phyloP scores from a whole-genome alignment of 2,329 filamentous ascomycete species.

The Trichophyton verrucosum region DNA sequence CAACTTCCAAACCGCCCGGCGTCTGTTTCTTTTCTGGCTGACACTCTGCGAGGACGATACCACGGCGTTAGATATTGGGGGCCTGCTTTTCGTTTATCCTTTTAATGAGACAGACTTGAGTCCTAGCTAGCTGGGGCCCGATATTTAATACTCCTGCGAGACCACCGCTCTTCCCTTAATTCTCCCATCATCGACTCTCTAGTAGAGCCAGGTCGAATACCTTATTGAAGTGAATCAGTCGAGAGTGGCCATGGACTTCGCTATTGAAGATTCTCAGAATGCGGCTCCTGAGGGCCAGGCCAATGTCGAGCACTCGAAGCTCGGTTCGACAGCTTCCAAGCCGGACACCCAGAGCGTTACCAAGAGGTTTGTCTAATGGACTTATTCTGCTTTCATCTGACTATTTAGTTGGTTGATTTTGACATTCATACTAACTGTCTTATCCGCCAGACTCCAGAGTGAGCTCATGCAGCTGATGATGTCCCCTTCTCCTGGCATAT shows the following conservation, averaged over 20 bases:
- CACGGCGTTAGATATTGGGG: not conserved
- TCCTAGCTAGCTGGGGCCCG: not conserved
- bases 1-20: not conserved
- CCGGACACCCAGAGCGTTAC: conserved; percentile 62
- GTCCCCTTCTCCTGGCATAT: conserved; percentile 81
- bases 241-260: conserved; percentile 37
- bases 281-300: conserved; percentile 46
- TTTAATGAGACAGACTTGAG: not conserved
- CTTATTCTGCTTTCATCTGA: not conserved
- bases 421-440: not conserved
- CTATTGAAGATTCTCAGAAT: conserved; percentile 54
- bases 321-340: conserved; percentile 42
- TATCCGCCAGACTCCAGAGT: conserved; percentile 62
- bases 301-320: conserved; percentile 47
- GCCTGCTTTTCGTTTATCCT: not conserved
- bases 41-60: not conserved
- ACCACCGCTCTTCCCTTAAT: not conserved
- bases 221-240: not conserved
- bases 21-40: not conserved
- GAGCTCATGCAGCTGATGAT: conserved; percentile 99
- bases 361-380: conserved; percentile 50
- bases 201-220: not conserved
- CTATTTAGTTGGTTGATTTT: too few relatives aligned
- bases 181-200: not conserved
- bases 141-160: not conserved